Base-by-base conservation (phyloP, 768 basidiomycete species). In the Boletus barrowsii region DNA sequence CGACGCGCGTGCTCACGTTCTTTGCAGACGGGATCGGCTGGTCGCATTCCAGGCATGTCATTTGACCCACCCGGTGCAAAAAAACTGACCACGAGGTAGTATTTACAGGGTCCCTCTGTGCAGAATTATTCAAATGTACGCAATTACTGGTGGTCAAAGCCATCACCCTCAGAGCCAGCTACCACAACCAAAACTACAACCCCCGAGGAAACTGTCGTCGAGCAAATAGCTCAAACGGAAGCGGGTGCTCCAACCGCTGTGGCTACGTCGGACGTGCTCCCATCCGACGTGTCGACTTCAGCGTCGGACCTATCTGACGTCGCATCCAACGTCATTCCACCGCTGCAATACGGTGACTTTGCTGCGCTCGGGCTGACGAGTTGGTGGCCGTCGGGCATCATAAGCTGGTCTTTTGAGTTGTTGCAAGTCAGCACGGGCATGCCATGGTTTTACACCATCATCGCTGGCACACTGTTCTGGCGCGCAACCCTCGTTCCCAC, bases 371-470 rank as follows among this genome's bases (percentile, higher is more conserved):
- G 87, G 3, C 72, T 92, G 3, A 72, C 76, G 15, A 67, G 75
- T 17, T 88, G 83, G 81, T 88, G 79, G 44, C 90, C 89, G 3
- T 79, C 83, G 0, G 88, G 87, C 0, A 59, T 87, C 33, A 73
- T 83, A 18, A 76, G 80, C 41, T 83, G 80, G 79, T 72, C 81
- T 17, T 73, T 89, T 46, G 90, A 93, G 68, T 57, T 83, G 45
- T 68, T 90, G 49, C 83, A 92, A 58, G 84, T 91, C 47, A 70
- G 76, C 45, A 82, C 83, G 0, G 86, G 84, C 36, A 70, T 93
- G 55, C 86, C 88, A 0, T 94, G 93, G 91, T 89, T 89, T 74
- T 83, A 84, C 77, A 87, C 90, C 45, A 89, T 94, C 70, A 71
- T 92, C 42, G 74, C 72, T 5, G 83, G 84, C 29, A 82, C 85